phyloP scores from a whole-genome alignment of 1,284 basidiomycete genomes.

The Cutaneotrichosporon sp. region DNA sequence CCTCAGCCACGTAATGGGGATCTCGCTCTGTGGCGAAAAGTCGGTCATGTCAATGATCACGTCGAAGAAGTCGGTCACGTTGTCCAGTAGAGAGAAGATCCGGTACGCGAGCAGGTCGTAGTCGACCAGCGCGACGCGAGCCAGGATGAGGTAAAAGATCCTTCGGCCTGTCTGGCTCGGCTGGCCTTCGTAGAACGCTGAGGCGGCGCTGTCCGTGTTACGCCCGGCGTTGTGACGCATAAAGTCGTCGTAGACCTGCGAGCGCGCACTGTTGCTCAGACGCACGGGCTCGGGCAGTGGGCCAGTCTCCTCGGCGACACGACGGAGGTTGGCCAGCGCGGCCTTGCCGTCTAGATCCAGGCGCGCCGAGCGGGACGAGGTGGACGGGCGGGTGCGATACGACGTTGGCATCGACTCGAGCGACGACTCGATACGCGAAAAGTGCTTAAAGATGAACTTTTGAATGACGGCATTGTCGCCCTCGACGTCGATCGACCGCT shows the following conservation, averaged over 20 bases:
- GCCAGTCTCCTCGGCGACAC: conserved; percentile 68
- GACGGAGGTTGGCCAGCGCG: conserved; percentile 69
- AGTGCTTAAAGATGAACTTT: conserved; percentile 37
- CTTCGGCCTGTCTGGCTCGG: conserved; percentile 48
- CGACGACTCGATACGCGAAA: conserved; percentile 26
- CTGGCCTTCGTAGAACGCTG: conserved; percentile 63
- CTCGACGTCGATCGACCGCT: conserved; percentile 32
- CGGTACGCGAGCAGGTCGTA: conserved; percentile 78
- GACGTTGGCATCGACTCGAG: conserved; percentile 29
- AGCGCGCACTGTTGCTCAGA: conserved; percentile 53
- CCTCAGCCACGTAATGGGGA: conserved; percentile 76
- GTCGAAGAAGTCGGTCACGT: conserved; percentile 55
- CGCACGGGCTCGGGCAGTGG: conserved; percentile 62
- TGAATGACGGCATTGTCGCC: conserved; percentile 38
- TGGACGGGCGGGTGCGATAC: conserved; percentile 19
- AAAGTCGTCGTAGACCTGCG: conserved; percentile 53
- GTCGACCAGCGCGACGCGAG: conserved; percentile 77
- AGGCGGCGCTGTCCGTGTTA: conserved; percentile 58
- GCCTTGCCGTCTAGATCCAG: conserved; percentile 61
- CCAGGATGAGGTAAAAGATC: conserved; percentile 52
- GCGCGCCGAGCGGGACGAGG: conserved; percentile 25
- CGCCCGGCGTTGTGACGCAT: conserved; percentile 64
- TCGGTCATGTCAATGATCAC: conserved; percentile 77
- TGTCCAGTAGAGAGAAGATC: conserved; percentile 62
- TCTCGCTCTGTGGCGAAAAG: conserved; percentile 68